Conservation (phyloP, 2,329 filamentous ascomycete species). For the Exophiala xenobiotica region DNA sequence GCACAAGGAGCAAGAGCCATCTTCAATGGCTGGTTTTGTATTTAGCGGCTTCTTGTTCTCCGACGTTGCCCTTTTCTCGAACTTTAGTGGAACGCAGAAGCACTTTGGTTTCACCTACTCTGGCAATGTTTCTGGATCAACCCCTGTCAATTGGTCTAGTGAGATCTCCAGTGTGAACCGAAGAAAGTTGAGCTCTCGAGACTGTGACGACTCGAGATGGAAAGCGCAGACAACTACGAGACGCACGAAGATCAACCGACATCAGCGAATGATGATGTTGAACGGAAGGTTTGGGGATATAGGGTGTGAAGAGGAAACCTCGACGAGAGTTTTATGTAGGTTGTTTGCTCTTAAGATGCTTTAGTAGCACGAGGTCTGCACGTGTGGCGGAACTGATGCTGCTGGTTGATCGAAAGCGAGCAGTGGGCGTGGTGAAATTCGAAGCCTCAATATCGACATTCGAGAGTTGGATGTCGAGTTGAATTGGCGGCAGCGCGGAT, state of each 20-base stretch:
- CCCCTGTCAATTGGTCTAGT: constrained; percentile 47
- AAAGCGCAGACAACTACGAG: constrained; percentile 54
- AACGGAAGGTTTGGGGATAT: constrained; percentile 4
- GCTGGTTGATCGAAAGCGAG: constrained; percentile 1
- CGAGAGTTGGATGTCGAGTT: constrained; percentile 5
- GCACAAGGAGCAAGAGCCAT: constrained; percentile 29
- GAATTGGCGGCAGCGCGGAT: background rate
- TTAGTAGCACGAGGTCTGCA: constrained; percentile 6
- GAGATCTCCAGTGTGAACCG: constrained; percentile 55
- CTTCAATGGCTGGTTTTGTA: constrained; percentile 13
- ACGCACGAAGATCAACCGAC: constrained; percentile 59
- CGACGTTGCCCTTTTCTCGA: constrained; percentile 4
- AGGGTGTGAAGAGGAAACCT: background rate
- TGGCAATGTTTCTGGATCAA: constrained; percentile 23
- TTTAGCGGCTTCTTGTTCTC: constrained; percentile 18
- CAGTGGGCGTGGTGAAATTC: background rate
- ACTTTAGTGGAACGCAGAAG: constrained; percentile 23
- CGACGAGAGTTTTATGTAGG: background rate
- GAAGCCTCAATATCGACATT: constrained; percentile 7
- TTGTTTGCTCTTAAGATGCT: constrained; percentile 1
- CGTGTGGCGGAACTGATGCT: constrained; percentile 9
- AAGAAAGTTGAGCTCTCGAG: constrained; percentile 58
- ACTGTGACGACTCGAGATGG: constrained; percentile 57
- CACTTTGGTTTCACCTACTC: constrained; percentile 27
- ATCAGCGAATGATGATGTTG: constrained; percentile 41